Base-by-base conservation (phyloP, 768 basidiomycete species). In the Porpolomopsis calyptriformis region DNA sequence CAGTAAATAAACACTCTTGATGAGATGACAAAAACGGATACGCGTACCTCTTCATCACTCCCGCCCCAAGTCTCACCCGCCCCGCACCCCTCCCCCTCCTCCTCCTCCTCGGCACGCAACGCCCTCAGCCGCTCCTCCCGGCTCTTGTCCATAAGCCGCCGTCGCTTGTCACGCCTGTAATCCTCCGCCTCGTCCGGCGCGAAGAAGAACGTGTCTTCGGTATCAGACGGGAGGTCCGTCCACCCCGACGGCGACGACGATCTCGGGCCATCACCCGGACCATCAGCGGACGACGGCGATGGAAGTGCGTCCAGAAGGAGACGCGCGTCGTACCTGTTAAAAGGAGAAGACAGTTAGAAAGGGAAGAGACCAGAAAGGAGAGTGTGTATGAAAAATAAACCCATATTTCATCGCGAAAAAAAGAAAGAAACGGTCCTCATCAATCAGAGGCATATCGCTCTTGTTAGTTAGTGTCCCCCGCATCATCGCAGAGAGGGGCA, bases 151-250 rank as follows among this genome's bases (percentile, higher is more conserved):
- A 88, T 64, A 26, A 79, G 52, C 11, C 71, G 68, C 20, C 82
- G 68, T 33, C 82, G 78, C 60, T 90, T 88, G 31, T 80, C 76
- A 19, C 77, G 71, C 29, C 68, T 70, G 49, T 79, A 80, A 49
- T 82, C 82, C 11, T 79, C 78, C 2, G 70, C 63, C 52, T 91
- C 89, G 4, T 71, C 68, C 0, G 73, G 73, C 0, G 77, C 70
- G 50, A 92, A 73, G 64, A 85, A 86, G 62, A 90, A 93, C 0
- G 76, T 82, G 53, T 93, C 89, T 64, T 92, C 90, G 4, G 77
- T 59, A 55, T 92, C 89, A 0, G 89, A 90, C 4, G 88, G 82
- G 2, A 92, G 72, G 59, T 89, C 83, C 0, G 82, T 82, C 88
- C 88, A 92, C 6, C 84, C 85, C 2, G 77, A 34, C 20, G 52